A percentile compares a stretch with the other conserved stretches of the same genome.
These are phyloP conservation scores for Cicer judaicum DNA, from an alignment of 306 rosid species.

Conservation along the genomic window DNA sequence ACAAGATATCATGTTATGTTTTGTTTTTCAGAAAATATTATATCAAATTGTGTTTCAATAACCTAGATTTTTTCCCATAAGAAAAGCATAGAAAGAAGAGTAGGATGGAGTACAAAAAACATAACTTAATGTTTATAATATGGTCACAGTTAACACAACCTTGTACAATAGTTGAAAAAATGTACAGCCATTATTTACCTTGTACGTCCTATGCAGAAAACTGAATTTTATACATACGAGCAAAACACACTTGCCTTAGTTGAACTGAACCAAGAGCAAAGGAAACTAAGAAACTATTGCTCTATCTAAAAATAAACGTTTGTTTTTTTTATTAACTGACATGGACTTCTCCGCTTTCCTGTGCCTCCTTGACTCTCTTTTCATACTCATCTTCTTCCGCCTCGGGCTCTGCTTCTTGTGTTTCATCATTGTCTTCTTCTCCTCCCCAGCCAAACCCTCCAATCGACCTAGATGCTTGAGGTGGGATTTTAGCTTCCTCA, in stretches of 20 bases:
- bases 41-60: too few species aligned
- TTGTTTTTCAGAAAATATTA: too few species aligned
- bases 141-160: slow-evolving; percentile 39
- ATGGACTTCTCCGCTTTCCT: slow-evolving; percentile 68
- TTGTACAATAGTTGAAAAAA: slow-evolving; percentile 39
- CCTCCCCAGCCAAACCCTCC: slow-evolving; percentile 82
- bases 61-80: not conserved
- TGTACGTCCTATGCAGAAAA: slow-evolving; percentile 48
- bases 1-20: too few species aligned
- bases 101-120: slow-evolving; percentile 6
- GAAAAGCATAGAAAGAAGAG: not conserved
- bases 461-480: slow-evolving; percentile 60
- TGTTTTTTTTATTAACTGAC: slow-evolving; percentile 45
- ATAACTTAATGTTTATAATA: slow-evolving; percentile 42
- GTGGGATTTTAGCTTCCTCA: slow-evolving; percentile 69
- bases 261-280: slow-evolving; percentile 43
- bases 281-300: slow-evolving; percentile 52
- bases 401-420: slow-evolving; percentile 46
- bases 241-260: slow-evolving; percentile 46
- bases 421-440: slow-evolving; percentile 65
- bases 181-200: slow-evolving; percentile 53
- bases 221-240: slow-evolving; percentile 51
- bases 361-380: slow-evolving; percentile 77
- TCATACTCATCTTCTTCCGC: slow-evolving; percentile 73
- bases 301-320: slow-evolving; percentile 40